Conservation (phyloP, 2,329 filamentous ascomycete species). For the Phialophora chinensis region DNA sequence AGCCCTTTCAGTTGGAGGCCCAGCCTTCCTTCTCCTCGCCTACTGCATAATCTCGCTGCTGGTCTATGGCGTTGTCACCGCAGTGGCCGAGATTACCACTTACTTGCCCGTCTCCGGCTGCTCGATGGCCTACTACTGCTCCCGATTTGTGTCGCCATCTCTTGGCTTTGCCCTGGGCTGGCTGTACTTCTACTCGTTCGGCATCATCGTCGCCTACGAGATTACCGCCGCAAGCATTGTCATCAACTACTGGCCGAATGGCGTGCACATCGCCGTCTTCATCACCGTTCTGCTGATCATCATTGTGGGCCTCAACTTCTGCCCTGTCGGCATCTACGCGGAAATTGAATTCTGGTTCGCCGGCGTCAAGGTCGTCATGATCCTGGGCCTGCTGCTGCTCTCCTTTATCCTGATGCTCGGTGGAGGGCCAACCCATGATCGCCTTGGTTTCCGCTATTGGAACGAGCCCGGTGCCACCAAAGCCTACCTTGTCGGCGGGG, state of each 20-base stretch:
- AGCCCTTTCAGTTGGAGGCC: conserved; percentile 41
- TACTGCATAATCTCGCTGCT: conserved; percentile 42
- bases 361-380: conserved; percentile 71
- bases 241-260: conserved; percentile 71
- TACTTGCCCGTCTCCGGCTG: conserved; percentile 57
- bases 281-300: conserved; percentile 34
- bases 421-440: conserved; percentile 67
- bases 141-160: conserved; percentile 52
- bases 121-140: conserved; percentile 53
- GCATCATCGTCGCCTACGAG: conserved; percentile 80
- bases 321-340: conserved; percentile 71
- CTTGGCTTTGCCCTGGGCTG: conserved; percentile 56
- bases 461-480: conserved; percentile 57
- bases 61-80: conserved; percentile 37
- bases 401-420: conserved; percentile 68
- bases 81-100: conserved; percentile 56
- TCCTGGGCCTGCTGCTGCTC: conserved; percentile 69
- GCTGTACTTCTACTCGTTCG: conserved; percentile 74
- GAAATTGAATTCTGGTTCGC: conserved; percentile 67
- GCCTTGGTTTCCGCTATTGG: conserved; percentile 71
- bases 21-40: conserved; percentile 42
- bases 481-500: no score
- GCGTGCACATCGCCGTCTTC: conserved; percentile 32
- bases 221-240: conserved; percentile 81
- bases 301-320: conserved; percentile 67